Evolutionary conservation across 768 basidiomycete species (phyloP).

Genomic region (Hericium coralloides): DNA sequence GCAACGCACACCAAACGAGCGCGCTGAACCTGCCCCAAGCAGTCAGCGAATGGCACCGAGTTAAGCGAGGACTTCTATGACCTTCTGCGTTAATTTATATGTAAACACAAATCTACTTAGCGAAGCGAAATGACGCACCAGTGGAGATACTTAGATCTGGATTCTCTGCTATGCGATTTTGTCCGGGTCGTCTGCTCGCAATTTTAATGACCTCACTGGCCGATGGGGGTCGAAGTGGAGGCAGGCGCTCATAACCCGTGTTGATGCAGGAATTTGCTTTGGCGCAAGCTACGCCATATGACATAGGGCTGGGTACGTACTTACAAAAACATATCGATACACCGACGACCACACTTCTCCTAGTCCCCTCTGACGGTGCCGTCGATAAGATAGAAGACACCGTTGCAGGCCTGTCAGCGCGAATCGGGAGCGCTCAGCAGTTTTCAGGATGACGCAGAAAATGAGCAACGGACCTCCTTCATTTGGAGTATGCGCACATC

Average conservation of each 20-base stretch:
- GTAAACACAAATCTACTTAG: no score
- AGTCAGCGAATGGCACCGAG: no score
- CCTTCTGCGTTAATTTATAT: no score
- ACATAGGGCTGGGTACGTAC: background rate
- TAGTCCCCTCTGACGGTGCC: slow-evolving; percentile 33
- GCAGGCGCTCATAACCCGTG: background rate
- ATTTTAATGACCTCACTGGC: background rate
- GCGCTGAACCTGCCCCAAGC: no score
- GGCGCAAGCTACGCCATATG: background rate
- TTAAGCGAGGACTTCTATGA: no score
- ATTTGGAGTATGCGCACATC: slow-evolving; percentile 45
- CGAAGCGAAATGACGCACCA: no score
- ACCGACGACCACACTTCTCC: background rate
- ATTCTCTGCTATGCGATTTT: no score
- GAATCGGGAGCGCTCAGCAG: slow-evolving; percentile 1
- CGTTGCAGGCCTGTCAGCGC: slow-evolving; percentile 39
- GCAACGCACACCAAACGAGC: no score
- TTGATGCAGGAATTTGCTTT: background rate
- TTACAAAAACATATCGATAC: background rate
- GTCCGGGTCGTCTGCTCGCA: background rate
- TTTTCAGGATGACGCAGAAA: background rate
- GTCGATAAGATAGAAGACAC: slow-evolving; percentile 51
- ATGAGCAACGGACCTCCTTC: slow-evolving; percentile 44
- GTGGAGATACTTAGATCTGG: no score
- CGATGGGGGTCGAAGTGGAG: background rate